Base-by-base conservation (phyloP, 768 basidiomycete species). In the Hericium erinaceus region DNA sequence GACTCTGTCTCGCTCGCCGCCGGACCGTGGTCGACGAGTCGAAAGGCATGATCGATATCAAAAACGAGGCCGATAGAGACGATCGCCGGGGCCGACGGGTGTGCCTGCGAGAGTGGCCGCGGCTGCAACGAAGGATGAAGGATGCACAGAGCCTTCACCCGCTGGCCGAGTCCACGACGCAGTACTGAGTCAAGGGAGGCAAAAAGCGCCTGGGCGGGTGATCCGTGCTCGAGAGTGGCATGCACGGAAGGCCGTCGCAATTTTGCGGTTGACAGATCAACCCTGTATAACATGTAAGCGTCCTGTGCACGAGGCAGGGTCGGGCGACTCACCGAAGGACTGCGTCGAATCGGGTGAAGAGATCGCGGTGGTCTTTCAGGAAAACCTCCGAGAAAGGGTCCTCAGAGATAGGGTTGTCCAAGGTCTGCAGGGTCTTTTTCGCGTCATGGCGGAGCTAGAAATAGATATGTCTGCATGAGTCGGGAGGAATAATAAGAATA, bases 1-100 rank as follows among this genome's bases (percentile, higher is more conserved):
- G 75, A 72, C 52, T 85, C 77, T 46, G 77, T 67, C 40, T 85
- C 83, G 11, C 83, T 83, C 53, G 83, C 89, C 0, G 86, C 68
- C 1, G 95, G 95, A 2, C 95, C 95, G 60, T 94, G 90, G 64
- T 98, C 97, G 26, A 98, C 89, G 1, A 98, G 81, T 9, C 91
- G 83, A 61, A 85, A 84, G 2, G 92, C 91, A 59, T 89, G 72
- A 7, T 80, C 74, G 0, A 83, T 75, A 64, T 92, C 77, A 62
- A 91, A 81, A 15, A 92, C 71, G 7, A 98, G 69, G 3, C 95
- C 95, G 38, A 98, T 74, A 60, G 81, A 77, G 39, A 94, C 67
- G 3, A 72, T 68, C 22, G 79, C 68, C 0, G 80, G 70, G 13
- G 72, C 75, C 6, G 78, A 72, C 5, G 82, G 82, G 41, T 81